Evolutionary conservation across 768 basidiomycete genomes (phyloP).

Genomic region (Crassisporium funariophilum): DNA sequence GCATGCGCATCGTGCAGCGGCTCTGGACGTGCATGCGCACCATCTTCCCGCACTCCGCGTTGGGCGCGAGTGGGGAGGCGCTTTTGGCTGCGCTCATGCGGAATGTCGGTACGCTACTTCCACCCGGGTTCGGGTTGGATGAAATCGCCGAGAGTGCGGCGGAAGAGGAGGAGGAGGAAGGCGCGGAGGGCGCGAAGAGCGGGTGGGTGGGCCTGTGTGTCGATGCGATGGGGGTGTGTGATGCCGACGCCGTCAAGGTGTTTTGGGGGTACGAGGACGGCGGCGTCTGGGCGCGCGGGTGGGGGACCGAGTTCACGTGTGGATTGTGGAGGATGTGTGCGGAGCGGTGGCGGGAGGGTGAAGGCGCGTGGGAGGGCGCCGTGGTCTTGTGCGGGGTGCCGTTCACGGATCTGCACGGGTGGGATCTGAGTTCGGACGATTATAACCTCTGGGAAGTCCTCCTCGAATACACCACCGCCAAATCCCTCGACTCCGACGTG

Average conservation of each 20-base stretch:
- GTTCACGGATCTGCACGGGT: conserved; percentile 54
- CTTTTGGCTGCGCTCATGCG: conserved; percentile 53
- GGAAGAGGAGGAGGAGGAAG: conserved; percentile 26
- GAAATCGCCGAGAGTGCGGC: background rate
- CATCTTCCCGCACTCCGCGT: conserved; percentile 42
- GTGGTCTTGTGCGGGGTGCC: conserved; percentile 59
- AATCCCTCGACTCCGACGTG: conserved; percentile 61
- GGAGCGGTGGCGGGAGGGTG: conserved; percentile 54
- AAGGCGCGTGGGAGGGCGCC: conserved; percentile 56
- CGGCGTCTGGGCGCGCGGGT: conserved; percentile 17
- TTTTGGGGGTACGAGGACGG: conserved; percentile 53
- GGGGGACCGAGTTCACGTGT: conserved; percentile 44
- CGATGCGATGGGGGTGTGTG: conserved; percentile 52
- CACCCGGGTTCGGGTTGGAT: conserved; percentile 25
- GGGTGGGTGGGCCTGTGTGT: conserved; percentile 66
- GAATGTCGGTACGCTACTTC: conserved; percentile 47
- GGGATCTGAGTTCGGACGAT: conserved; percentile 59
- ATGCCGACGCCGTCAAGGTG: conserved; percentile 43
- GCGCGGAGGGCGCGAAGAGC: conserved; percentile 45
- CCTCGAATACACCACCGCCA: conserved; percentile 50
- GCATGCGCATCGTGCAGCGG: conserved; percentile 56
- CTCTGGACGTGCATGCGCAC: conserved; percentile 55
- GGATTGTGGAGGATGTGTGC: conserved; percentile 60
- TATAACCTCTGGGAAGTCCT: conserved; percentile 61
- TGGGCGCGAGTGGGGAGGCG: conserved; percentile 45